Percentiles rank a stretch among this genome's conserved stretches.
These are phyloP conservation scores for Diospyros lotus DNA, from an alignment of 148 eudicot species.

Conservation along the genomic window DNA sequence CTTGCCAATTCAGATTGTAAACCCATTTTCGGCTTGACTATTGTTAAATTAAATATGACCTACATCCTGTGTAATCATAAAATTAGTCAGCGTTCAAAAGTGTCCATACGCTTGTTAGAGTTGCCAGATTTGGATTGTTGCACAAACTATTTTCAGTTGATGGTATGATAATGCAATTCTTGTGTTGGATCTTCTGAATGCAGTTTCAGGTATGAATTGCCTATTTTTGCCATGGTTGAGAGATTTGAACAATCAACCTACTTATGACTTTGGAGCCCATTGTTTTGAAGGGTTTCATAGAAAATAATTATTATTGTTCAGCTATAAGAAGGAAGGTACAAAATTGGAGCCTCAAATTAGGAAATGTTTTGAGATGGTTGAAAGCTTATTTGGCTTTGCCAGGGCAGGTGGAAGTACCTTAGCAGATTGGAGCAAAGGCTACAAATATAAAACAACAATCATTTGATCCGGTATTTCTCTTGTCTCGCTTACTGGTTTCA, in stretches of 20 bases:
- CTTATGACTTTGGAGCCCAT: too few relatives aligned
- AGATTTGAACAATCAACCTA: background rate
- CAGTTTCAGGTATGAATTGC: background rate
- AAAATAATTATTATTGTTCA: too few relatives aligned
- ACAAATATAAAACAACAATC: too few relatives aligned
- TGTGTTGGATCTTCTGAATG: background rate
- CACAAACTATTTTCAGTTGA: background rate
- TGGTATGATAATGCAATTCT: background rate
- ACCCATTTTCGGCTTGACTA: background rate
- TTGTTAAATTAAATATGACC: background rate
- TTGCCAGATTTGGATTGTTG: background rate
- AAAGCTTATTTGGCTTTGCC: too few relatives aligned
- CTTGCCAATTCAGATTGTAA: slow-evolving; percentile 67
- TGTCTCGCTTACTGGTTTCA: too few relatives aligned
- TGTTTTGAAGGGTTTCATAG: too few relatives aligned
- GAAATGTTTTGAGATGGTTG: too few relatives aligned
- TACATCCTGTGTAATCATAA: background rate
- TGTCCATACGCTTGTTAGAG: background rate
- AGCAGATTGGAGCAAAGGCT: too few relatives aligned
- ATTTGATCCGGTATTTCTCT: too few relatives aligned
- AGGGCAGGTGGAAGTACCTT: too few relatives aligned
- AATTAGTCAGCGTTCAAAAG: background rate
- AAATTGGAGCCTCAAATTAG: too few relatives aligned
- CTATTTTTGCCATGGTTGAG: background rate
- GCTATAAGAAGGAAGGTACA: too few relatives aligned